A percentile compares a stretch with the other conserved stretches of the same genome.
Conservation (phyloP, 2,329 filamentous ascomycete genomes). For the Clarireedia homoeocarpa region DNA sequence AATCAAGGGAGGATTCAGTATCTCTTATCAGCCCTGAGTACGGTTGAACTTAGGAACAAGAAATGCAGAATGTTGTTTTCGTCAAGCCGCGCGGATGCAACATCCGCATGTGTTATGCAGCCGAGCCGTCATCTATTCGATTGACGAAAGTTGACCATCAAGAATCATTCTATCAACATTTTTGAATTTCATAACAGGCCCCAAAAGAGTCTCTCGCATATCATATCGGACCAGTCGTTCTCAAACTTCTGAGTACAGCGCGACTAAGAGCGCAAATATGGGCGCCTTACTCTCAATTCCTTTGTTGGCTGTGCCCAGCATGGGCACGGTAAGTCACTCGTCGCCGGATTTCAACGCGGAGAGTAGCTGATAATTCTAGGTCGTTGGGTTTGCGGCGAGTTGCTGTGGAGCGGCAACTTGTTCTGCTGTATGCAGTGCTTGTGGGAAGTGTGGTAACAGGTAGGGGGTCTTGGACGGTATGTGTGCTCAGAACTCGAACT, state of each 20-base stretch:
- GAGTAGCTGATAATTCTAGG: conserved; percentile 36
- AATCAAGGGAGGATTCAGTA: not conserved
- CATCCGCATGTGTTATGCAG: not conserved
- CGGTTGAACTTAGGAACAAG: not conserved
- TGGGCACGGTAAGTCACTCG: conserved; percentile 63
- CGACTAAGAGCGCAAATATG: conserved; percentile 46
- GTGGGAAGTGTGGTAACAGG: conserved; percentile 96
- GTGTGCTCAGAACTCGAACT: not conserved
- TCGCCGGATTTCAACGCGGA: not conserved
- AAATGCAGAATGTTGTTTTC: conserved; percentile 1
- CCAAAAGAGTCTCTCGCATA: not conserved
- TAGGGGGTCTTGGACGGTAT: conserved; percentile 31
- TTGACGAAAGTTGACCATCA: not conserved
- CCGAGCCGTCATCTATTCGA: not conserved
- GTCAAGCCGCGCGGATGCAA: conserved; percentile 12
- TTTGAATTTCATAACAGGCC: not conserved
- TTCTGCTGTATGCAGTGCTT: conserved; percentile 90
- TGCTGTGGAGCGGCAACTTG: conserved; percentile 97
- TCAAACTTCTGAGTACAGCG: not conserved
- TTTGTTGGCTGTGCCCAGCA: conserved; percentile 77
- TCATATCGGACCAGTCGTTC: not conserved
- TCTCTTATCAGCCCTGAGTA: conserved; percentile 6
- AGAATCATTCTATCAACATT: not conserved
- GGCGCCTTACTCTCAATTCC: conserved; percentile 87
- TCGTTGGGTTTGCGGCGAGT: conserved; percentile 73